A percentile compares a stretch with the other conserved stretches of the same genome.
Evolutionary conservation across 2,329 filamentous ascomycete species (phyloP).

Genomic region (Fusarium sp.): DNA sequence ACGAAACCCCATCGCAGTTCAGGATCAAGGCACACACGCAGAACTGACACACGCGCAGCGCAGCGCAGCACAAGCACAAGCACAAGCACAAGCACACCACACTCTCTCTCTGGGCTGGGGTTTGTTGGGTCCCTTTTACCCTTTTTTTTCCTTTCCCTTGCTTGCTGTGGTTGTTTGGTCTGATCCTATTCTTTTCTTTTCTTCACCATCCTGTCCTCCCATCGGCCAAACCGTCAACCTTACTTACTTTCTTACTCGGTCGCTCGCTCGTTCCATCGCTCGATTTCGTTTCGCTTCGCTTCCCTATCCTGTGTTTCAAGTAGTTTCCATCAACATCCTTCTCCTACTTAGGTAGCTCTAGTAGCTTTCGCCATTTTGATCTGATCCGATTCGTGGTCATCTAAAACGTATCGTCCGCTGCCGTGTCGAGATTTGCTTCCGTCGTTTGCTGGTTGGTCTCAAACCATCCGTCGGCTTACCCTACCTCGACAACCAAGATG

Average conservation of each 20-base stretch:
- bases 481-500: constrained; percentile 39
- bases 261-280: constrained; percentile 27
- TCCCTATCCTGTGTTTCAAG: constrained; percentile 30
- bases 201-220: background rate
- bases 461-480: constrained; percentile 19
- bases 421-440: constrained; percentile 27
- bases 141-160: background rate
- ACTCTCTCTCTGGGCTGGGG: constrained; percentile 18
- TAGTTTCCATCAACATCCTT: constrained; percentile 22
- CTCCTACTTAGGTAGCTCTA: constrained; percentile 13
- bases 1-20: constrained; percentile 32
- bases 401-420: constrained; percentile 10
- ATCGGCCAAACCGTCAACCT: background rate
- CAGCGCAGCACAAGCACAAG: constrained; percentile 11
- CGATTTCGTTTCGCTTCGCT: constrained; percentile 25
- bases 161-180: background rate
- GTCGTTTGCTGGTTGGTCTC: constrained; percentile 24
- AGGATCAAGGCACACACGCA: constrained; percentile 37
- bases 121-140: constrained; percentile 20
- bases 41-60: constrained; percentile 34
- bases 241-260: constrained; percentile 22
- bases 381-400: constrained; percentile 17
- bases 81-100: constrained; percentile 21
- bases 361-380: constrained; percentile 17
- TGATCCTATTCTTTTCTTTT: background rate